Base-by-base conservation (phyloP, 805 yeast genomes). In the Schwanniomyces polymorphus region DNA sequence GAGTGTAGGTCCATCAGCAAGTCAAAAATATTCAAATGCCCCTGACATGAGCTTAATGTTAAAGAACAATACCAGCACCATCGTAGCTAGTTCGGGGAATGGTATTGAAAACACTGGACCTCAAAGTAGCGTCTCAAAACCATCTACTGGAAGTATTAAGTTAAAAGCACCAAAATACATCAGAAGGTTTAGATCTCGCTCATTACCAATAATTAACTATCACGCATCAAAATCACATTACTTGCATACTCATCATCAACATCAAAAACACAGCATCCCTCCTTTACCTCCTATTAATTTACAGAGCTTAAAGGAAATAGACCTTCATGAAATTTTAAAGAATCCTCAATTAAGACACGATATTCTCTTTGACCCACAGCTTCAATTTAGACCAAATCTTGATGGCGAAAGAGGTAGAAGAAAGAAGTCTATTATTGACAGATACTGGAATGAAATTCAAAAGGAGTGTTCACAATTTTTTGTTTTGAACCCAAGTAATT, bases 291-390 rank as follows among this genome's bases (percentile, higher is more conserved):
- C 97, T 1, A 88, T 88, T 41, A 88, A 87, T 66, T 69, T 88
- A 42, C 91, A 85, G 59, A 82, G 90, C 27, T 75, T 91, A 54
- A 83, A 85, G 56, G 97, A 90, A 63, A 87, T 91, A 48, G 97
- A 91, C 59, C 68, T 91, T 40, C 87, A 87, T 51, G 96, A 90
- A 61, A 91, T 92, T 44, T 75, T 91, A 55, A 88, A 88, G 61
- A 91, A 91, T 67, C 97, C 97, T 3, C 97, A 90, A 64, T 73
- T 91, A 47, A 80, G 98, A 53, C 98, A 91, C 65, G 98, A 92
- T 64, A 88, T 92, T 45, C 76, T 90, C 11, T 91, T 91, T 62
- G 97, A 91, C 69, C 95, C 97, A 14, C 88, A 88, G 60, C 74
- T 91, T 49, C 97, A 91, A 70, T 89, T 91, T 65, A 80, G 97